Conservation (phyloP, 106 monocot genomes). For the Agapanthus africanus region DNA sequence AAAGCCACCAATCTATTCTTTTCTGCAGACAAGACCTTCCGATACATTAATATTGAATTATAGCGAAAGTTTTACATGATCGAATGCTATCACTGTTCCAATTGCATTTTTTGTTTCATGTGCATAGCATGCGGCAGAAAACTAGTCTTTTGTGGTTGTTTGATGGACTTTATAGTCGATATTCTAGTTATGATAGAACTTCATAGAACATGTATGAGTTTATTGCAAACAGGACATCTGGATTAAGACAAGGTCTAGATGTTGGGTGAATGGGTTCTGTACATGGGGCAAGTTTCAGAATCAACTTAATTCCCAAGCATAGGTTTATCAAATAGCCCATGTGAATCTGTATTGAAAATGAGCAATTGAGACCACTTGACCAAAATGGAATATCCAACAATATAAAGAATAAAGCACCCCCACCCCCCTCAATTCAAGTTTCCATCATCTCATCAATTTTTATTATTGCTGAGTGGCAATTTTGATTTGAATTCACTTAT, state of each 20-base stretch:
- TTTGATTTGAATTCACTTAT: neutral
- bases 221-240: neutral
- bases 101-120: no score
- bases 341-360: neutral
- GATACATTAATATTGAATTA: no score
- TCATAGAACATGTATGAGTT: neutral
- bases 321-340: neutral
- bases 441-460: neutral
- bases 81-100: no score
- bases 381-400: neutral
- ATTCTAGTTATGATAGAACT: neutral
- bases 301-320: no score
- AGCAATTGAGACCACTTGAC: neutral
- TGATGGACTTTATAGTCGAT: no score
- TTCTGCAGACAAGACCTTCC: no score
- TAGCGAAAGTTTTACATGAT: no score
- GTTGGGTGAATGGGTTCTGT: no score
- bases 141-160: no score
- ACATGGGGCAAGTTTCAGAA: no score
- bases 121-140: no score
- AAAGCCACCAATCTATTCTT: no score
- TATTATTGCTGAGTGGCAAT: neutral
- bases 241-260: neutral
- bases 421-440: neutral
- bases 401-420: neutral